phyloP scores from a whole-genome alignment of 306 rosid species.

The Luffa acutangula region DNA sequence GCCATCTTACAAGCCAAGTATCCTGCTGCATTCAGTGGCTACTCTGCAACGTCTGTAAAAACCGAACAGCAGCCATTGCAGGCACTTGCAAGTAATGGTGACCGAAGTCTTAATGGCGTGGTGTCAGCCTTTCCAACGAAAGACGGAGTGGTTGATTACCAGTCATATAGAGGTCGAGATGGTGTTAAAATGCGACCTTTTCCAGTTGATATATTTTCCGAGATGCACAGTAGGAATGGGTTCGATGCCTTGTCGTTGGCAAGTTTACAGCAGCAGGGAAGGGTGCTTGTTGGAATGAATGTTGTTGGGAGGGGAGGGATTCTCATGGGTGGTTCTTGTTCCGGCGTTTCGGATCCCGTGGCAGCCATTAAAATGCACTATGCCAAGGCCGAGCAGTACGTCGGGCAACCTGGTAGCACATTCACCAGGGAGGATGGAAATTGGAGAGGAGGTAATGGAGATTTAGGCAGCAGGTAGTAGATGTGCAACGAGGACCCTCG shows the following conservation, averaged over 20 bases:
- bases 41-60: conserved; percentile 32
- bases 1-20: conserved; percentile 66
- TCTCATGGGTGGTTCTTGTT: conserved; percentile 55
- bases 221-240: conserved; percentile 56
- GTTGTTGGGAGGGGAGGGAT: conserved; percentile 66
- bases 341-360: conserved; percentile 76
- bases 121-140: conserved; percentile 31
- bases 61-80: conserved; percentile 53
- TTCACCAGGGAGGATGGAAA: conserved; percentile 53
- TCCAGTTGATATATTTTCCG: conserved; percentile 49
- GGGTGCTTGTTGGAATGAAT: conserved; percentile 63
- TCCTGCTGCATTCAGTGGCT: conserved; percentile 75
- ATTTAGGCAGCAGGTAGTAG: conserved; percentile 55
- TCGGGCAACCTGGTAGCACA: conserved; percentile 43
- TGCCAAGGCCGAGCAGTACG: conserved; percentile 57
- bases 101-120: conserved; percentile 36
- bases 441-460: conserved; percentile 53
- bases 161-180: conserved; percentile 42
- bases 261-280: conserved; percentile 66
- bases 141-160: conserved; percentile 71
- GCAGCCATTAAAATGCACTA: conserved; percentile 88
- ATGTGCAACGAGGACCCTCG: conserved; percentile 7
- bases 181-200: conserved; percentile 53
- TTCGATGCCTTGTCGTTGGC: conserved; percentile 56
- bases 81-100: conserved; percentile 31